Percentiles rank a stretch among this genome's conserved stretches.
These are phyloP conservation scores for Coriolopsis trogii DNA, from an alignment of 1,284 basidiomycete genomes.

Conservation along the genomic window DNA sequence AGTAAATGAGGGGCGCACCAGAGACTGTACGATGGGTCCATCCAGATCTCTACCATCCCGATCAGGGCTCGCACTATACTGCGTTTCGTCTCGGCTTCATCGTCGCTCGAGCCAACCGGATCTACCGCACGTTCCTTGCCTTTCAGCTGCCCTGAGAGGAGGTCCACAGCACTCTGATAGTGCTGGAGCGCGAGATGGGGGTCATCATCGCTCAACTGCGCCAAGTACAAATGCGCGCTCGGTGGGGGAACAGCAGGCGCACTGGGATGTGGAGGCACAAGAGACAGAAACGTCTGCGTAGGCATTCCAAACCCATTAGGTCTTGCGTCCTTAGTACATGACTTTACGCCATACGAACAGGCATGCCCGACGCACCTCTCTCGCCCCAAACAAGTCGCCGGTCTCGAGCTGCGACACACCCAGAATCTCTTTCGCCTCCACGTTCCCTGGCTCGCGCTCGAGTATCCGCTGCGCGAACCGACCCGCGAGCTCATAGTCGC, in stretches of 20 bases:
- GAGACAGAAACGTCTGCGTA: constrained; percentile 62
- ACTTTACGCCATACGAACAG: no score
- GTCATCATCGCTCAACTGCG: constrained; percentile 81
- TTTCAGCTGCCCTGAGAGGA: constrained; percentile 73
- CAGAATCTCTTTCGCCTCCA: constrained; percentile 79
- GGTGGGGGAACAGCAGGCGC: constrained; percentile 68
- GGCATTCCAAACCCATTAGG: no score
- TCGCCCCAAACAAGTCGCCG: constrained; percentile 77
- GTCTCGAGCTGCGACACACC: constrained; percentile 79
- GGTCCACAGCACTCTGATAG: constrained; percentile 81
- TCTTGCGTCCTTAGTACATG: not conserved
- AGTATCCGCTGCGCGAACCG: constrained; percentile 75
- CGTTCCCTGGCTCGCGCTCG: constrained; percentile 64
- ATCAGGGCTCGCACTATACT: constrained; percentile 86
- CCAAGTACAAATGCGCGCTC: constrained; percentile 89
- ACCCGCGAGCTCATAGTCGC: constrained; percentile 81
- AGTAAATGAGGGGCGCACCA: constrained; percentile 58
- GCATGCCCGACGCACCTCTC: constrained; percentile 51
- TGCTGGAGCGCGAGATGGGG: constrained; percentile 79
- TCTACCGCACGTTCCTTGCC: constrained; percentile 63
- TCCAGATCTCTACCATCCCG: constrained; percentile 95
- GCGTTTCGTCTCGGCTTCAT: constrained; percentile 66
- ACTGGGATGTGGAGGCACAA: constrained; percentile 62
- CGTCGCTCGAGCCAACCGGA: constrained; percentile 42
- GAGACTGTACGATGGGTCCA: constrained; percentile 86